phyloP scores from a whole-genome alignment of 306 rosid genomes.

The Leucaena leucocephala region DNA sequence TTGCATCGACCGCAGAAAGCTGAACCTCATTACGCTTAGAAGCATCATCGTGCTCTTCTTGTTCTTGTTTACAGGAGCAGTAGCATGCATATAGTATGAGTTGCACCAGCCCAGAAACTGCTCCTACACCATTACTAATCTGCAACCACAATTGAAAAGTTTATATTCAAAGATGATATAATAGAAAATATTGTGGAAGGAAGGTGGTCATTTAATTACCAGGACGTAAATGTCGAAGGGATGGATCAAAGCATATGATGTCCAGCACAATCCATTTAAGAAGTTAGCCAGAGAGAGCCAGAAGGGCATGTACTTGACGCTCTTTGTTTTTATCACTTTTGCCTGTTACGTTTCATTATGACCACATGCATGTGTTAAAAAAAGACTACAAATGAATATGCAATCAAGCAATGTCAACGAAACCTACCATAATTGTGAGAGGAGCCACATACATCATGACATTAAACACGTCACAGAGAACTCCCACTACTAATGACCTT shows the following conservation, averaged over 20 bases:
- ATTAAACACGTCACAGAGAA: not conserved
- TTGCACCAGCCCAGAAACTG: constrained; percentile 56
- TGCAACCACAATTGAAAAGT: constrained; percentile 12
- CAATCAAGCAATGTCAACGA: too few species aligned
- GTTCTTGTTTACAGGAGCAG: constrained; percentile 23
- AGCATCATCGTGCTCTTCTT: not conserved
- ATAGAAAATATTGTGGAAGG: not conserved
- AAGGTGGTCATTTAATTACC: not conserved
- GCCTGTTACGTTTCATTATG: not conserved
- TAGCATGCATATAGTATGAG: constrained; percentile 55
- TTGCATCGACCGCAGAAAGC: constrained; percentile 29
- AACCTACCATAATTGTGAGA: not conserved
- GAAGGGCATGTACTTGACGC: not conserved
- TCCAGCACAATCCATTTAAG: not conserved
- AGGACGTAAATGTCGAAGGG: not conserved
- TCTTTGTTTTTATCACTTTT: not conserved
- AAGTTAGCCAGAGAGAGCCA: not conserved
- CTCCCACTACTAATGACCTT: not conserved
- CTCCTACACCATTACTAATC: constrained; percentile 74
- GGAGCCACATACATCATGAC: not conserved
- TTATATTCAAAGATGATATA: constrained; percentile 1
- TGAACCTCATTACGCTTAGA: constrained; percentile 43
- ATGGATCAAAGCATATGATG: not conserved
- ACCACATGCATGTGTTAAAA: too few species aligned
- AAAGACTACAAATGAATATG: too few species aligned